Percentiles rank a stretch among this genome's conserved stretches.
phyloP scores from a whole-genome alignment of 768 basidiomycete genomes.

The Phylloporus rhodoxanthus region DNA sequence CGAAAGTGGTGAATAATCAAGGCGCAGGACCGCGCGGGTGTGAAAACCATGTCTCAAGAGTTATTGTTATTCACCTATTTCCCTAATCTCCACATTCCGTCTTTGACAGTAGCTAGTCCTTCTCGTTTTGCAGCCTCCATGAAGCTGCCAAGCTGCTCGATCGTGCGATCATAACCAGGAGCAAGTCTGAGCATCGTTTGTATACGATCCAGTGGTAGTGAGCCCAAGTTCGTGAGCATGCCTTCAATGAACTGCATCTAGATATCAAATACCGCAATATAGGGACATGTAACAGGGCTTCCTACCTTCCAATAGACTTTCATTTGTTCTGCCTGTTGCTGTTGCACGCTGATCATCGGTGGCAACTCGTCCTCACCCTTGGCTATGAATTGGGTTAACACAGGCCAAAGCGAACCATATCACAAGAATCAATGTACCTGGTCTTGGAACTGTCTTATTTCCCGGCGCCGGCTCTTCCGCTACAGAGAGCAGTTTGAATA shows the following conservation, averaged over 20 bases:
- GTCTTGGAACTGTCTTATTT: conserved; percentile 18
- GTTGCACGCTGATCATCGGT: conserved; percentile 52
- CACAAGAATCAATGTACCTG: conserved; percentile 15
- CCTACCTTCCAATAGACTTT: conserved; percentile 80
- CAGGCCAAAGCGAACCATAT: not conserved
- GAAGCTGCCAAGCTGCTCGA: conserved; percentile 73
- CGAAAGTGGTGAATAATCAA: not conserved
- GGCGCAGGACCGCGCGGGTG: not conserved
- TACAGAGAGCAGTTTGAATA: conserved; percentile 61
- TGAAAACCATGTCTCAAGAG: not conserved
- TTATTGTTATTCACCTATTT: conserved; percentile 9
- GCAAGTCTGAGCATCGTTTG: conserved; percentile 84
- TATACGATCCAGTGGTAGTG: conserved; percentile 73
- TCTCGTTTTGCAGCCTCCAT: conserved; percentile 79
- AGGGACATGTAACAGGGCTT: not conserved
- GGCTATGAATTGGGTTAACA: conserved; percentile 9
- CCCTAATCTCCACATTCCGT: conserved; percentile 63
- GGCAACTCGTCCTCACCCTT: conserved; percentile 43
- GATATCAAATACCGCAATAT: not conserved
- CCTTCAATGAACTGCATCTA: conserved; percentile 72
- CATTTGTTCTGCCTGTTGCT: conserved; percentile 83
- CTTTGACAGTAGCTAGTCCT: conserved; percentile 62
- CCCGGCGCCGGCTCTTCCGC: conserved; percentile 41
- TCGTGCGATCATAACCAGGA: conserved; percentile 71
- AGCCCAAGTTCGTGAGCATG: conserved; percentile 83